phyloP scores from a whole-genome alignment of 179 eudicot genomes.

The Carnegiea gigantea region DNA sequence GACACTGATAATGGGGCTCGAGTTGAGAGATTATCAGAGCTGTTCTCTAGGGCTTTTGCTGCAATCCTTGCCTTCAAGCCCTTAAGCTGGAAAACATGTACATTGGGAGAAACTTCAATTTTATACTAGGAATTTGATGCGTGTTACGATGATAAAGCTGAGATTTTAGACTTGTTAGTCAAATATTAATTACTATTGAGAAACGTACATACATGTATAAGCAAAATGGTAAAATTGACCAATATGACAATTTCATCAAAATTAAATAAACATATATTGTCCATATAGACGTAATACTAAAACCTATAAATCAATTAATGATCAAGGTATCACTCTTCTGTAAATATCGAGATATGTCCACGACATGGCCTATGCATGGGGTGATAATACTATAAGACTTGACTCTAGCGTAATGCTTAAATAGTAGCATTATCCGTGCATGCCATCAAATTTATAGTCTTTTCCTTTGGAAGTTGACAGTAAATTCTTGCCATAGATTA shows the following conservation, averaged over 20 bases:
- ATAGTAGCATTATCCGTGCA: neutral
- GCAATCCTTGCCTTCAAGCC: conserved; percentile 32
- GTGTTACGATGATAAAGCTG: too few species aligned
- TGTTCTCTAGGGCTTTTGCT: conserved; percentile 11
- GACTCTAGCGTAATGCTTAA: neutral
- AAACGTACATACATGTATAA: too few species aligned
- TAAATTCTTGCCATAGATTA: neutral
- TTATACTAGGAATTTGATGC: too few species aligned
- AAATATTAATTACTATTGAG: too few species aligned
- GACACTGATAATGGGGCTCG: neutral
- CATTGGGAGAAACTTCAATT: neutral
- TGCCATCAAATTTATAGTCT: neutral
- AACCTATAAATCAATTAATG: neutral
- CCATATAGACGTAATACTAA: neutral
- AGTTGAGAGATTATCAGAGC: neutral
- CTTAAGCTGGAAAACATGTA: conserved; percentile 22
- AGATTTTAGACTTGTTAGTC: too few species aligned
- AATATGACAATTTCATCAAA: too few species aligned
- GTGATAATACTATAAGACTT: neutral
- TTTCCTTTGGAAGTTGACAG: neutral
- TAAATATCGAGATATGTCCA: neutral
- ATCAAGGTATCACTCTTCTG: neutral
- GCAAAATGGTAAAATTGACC: too few species aligned
- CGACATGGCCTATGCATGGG: neutral
- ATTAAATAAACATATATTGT: too few species aligned